Conservation (phyloP, 345 rosid species). For the Streptanthus diversifolius region DNA sequence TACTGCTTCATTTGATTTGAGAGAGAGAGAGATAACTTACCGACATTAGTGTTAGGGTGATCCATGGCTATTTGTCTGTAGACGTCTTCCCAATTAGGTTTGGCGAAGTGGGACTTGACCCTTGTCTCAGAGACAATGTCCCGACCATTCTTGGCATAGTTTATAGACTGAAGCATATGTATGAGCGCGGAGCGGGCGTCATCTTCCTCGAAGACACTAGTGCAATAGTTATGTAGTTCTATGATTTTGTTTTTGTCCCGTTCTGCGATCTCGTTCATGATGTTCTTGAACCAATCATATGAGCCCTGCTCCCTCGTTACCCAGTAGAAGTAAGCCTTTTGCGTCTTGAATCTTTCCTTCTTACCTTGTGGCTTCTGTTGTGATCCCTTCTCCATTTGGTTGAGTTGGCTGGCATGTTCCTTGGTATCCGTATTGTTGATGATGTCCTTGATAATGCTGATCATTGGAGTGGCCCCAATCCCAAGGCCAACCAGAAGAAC, state of each 20-base stretch:
- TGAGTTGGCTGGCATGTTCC: conserved; percentile 32
- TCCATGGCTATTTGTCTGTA: conserved; percentile 52
- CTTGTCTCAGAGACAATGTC: conserved; percentile 68
- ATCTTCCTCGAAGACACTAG: conserved; percentile 76
- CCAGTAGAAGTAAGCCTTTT: conserved; percentile 72
- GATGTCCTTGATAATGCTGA: conserved; percentile 75
- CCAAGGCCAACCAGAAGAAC: conserved; percentile 65
- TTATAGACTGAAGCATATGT: conserved; percentile 62
- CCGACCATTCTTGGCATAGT: conserved; percentile 56
- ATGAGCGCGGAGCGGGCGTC: conserved; percentile 77
- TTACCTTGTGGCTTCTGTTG: conserved; percentile 18
- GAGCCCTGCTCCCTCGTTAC: conserved; percentile 75
- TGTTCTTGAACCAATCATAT: conserved; percentile 76
- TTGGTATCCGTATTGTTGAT: conserved; percentile 48
- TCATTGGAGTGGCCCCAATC: conserved; percentile 83
- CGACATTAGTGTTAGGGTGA: conserved; percentile 53
- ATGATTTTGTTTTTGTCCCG: conserved; percentile 51
- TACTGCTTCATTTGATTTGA: neutral
- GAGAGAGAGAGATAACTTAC: conserved; percentile 35
- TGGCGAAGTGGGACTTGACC: conserved; percentile 68
- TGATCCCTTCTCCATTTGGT: conserved; percentile 31
- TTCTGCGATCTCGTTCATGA: conserved; percentile 38
- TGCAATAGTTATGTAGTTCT: conserved; percentile 68
- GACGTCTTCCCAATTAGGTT: conserved; percentile 62
- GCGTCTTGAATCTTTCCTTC: conserved; percentile 48